A percentile compares a stretch with the other conserved stretches of the same genome.
Evolutionary conservation across 1,139 yeast genomes (phyloP).

Genomic region (Blastobotrys capitulatus): DNA sequence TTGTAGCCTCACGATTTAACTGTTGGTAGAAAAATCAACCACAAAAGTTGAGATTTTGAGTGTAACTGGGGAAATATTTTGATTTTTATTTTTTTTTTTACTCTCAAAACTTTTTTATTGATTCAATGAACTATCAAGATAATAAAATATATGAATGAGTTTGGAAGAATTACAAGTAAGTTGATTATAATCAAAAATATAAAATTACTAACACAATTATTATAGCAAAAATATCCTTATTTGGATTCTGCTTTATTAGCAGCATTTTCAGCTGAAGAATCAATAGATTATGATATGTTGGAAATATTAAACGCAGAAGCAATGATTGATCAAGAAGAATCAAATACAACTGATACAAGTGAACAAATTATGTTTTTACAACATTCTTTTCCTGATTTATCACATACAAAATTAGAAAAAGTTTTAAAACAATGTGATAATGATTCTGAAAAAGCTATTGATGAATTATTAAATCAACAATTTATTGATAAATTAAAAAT

Average conservation of each 20-base stretch:
- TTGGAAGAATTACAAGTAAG: background rate
- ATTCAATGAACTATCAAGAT: no score
- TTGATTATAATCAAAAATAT: background rate
- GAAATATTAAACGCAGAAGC: conserved; percentile 12
- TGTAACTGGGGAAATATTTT: no score
- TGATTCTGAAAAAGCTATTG: conserved; percentile 23
- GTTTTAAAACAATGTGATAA: conserved; percentile 18
- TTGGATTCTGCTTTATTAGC: conserved; percentile 16
- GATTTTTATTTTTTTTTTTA: no score
- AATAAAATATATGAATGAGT: no score
- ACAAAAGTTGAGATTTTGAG: no score
- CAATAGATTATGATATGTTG: conserved; percentile 4
- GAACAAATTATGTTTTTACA: conserved; percentile 15
- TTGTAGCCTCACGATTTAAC: no score
- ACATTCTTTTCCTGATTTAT: conserved; percentile 24
- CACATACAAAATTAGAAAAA: conserved; percentile 14
- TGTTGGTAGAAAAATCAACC: no score
- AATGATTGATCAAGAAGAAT: conserved; percentile 7
- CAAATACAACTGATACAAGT: background rate
- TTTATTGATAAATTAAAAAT: conserved; percentile 16
- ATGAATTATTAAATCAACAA: conserved; percentile 23
- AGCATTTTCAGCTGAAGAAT: conserved; percentile 12
- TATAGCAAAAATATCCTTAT: conserved; percentile 12
- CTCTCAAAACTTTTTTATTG: no score
- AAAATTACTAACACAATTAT: background rate